Base-by-base conservation (phyloP, 495 filamentous ascomycete genomes). In the Aspergillus wentii region DNA sequence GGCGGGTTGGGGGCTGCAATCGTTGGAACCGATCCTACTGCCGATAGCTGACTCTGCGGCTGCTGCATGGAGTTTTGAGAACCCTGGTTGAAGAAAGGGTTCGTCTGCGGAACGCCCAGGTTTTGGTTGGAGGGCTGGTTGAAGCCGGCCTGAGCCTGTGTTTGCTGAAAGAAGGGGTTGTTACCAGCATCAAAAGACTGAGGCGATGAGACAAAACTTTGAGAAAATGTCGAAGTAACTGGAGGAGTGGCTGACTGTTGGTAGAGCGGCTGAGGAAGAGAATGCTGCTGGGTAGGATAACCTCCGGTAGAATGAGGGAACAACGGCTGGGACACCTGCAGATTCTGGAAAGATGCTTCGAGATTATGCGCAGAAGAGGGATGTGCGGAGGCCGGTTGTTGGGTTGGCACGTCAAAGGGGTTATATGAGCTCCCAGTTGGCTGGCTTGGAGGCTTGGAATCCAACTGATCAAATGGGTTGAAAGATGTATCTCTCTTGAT, bases 301-400 rank as follows among this genome's bases (percentile, higher is more conserved):
- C 88, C 88, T 7, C 89, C 90, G 5, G 88, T 94, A 16, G 83
- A 81, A 60, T 94, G 78, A 0, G 88, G 87, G 53, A 91, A 92
- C 20, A 94, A 68, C 11, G 82, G 78, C 46, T 76, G 76, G 2
- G 80, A 74, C 13, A 91, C 61, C n/a, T 82, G 76, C 51, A 91
- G 66, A 41, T 75, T 77, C 56, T 87, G 82, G 52, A 91, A 82
- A 4, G 85, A 79, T 38, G 76, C 69, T 40, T 83, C 79, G 15
- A 88, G 48, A 17, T 76, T 69, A 41, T 80, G 80, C 10, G 76
- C 71, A 18, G 79, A 71, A 43, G 72, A 62, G 5, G 72, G 69
- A 38, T 68, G 71, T 14, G 70, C 60, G 11, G 68, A 14, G 25
- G 55, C 39, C 13, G 51, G 48, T 46, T 52, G 64, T 18, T 36